These are phyloP conservation scores for Voacanga thouarsii DNA, from an alignment of 257 asterid species.

Conservation along the genomic window DNA sequence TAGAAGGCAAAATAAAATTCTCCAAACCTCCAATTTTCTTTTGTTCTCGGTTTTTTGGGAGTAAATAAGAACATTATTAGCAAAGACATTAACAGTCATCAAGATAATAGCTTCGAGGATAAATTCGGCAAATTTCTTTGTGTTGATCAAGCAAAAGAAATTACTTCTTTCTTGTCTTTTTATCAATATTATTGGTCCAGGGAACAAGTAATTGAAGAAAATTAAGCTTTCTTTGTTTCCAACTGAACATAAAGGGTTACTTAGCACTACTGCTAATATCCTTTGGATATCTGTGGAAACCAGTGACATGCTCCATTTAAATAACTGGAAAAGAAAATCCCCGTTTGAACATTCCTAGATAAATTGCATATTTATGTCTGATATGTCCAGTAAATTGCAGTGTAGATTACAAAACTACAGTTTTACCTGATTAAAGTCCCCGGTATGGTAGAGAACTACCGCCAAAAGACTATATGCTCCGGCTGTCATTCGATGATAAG, in stretches of 20 bases:
- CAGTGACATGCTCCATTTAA: background rate
- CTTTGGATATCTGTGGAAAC: background rate
- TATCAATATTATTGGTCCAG: background rate
- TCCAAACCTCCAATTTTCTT: background rate
- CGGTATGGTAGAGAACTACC: conserved; percentile 82
- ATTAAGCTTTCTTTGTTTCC: background rate
- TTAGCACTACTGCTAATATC: background rate
- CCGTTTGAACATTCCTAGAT: background rate
- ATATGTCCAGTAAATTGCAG: background rate
- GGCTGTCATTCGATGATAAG: conserved; percentile 86
- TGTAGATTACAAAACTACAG: background rate
- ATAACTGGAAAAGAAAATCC: background rate
- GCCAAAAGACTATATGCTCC: conserved; percentile 85
- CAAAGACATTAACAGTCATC: background rate
- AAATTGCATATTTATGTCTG: background rate
- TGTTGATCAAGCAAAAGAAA: background rate
- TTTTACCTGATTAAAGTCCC: conserved; percentile 78
- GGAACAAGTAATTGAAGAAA: background rate
- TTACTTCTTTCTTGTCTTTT: background rate
- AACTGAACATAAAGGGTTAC: background rate
- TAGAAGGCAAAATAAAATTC: background rate
- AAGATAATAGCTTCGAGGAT: background rate
- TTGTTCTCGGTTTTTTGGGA: background rate
- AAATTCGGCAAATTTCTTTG: background rate
- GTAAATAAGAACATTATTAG: background rate